A percentile compares a stretch with the other conserved stretches of the same genome.
These are phyloP conservation scores for Benincasa hispida DNA, from an alignment of 306 rosid genomes.

Conservation along the genomic window DNA sequence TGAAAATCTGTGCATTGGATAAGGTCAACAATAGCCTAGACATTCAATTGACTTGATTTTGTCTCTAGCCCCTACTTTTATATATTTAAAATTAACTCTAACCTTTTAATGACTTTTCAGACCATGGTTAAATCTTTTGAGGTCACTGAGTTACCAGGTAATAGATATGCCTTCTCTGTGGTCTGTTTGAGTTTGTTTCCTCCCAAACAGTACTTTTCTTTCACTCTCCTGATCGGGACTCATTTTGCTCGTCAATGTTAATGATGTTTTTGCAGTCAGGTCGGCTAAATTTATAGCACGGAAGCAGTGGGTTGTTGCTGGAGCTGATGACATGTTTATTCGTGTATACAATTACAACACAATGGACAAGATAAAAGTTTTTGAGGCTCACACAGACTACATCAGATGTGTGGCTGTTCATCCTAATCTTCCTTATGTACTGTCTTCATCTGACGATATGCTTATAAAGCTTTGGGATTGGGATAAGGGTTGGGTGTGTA, in stretches of 20 bases:
- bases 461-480: slow-evolving; percentile 99
- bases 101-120: slow-evolving; percentile 35
- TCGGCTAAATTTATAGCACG: slow-evolving; percentile 98
- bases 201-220: neutral
- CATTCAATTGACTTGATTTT: neutral
- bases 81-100: slow-evolving; percentile 19
- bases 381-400: slow-evolving; percentile 98
- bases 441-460: slow-evolving; percentile 99
- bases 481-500: slow-evolving; percentile 98
- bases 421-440: slow-evolving; percentile 92
- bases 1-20: slow-evolving; percentile 10
- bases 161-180: slow-evolving; percentile 3
- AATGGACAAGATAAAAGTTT: slow-evolving; percentile 94
- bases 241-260: neutral
- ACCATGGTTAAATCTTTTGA: slow-evolving; percentile 96
- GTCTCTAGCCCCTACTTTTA: slow-evolving; percentile 7
- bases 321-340: slow-evolving; percentile 95
- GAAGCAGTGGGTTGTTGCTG: slow-evolving; percentile 98
- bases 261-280: slow-evolving; percentile 61
- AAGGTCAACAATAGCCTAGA: neutral
- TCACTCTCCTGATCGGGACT: neutral
- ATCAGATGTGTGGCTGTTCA: slow-evolving; percentile 98
- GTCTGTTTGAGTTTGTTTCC: slow-evolving; percentile 6
- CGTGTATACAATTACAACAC: slow-evolving; percentile 99
- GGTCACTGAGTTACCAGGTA: slow-evolving; percentile 97